A percentile compares a stretch with the other conserved stretches of the same genome.
Evolutionary conservation across 2,329 filamentous ascomycete genomes (phyloP).

Genomic region (Teratosphaeria zuluensis): DNA sequence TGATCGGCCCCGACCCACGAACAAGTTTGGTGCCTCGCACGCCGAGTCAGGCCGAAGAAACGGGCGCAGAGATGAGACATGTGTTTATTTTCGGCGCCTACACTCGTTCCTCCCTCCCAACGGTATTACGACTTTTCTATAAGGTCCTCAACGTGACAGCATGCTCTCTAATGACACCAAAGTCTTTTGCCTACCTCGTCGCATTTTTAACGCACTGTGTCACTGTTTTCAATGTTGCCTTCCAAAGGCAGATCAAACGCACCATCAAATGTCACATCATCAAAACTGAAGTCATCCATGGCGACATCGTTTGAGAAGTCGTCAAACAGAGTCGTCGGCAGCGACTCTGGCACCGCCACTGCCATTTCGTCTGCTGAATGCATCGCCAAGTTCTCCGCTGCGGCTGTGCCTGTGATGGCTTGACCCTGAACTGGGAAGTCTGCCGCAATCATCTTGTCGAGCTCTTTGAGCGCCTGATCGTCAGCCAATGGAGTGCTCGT

Average conservation of each 20-base stretch:
- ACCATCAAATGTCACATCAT: slow-evolving; percentile 15
- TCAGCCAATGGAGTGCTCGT: not conserved
- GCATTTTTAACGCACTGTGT: not conserved
- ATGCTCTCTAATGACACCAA: too few relatives aligned
- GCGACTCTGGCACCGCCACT: not conserved
- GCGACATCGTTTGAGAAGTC: not conserved
- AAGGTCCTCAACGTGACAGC: too few relatives aligned
- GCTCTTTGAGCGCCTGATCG: slow-evolving; percentile 11
- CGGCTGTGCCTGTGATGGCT: not conserved
- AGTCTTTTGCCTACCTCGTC: not conserved
- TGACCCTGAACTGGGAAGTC: slow-evolving; percentile 2
- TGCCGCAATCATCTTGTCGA: slow-evolving; percentile 16
- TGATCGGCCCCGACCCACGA: not conserved
- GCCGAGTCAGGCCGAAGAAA: not conserved
- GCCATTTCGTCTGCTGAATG: not conserved
- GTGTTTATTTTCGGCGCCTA: too few relatives aligned
- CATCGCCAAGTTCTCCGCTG: not conserved
- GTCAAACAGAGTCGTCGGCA: not conserved
- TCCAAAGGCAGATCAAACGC: slow-evolving; percentile 20
- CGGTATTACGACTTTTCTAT: too few relatives aligned
- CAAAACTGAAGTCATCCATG: slow-evolving; percentile 13
- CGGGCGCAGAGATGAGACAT: too few relatives aligned
- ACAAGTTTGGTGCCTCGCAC: not conserved
- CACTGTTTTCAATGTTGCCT: slow-evolving; percentile 6
- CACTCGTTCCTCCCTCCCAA: too few relatives aligned